phyloP scores from a whole-genome alignment of 345 rosid genomes.

The Nephelium lappaceum region DNA sequence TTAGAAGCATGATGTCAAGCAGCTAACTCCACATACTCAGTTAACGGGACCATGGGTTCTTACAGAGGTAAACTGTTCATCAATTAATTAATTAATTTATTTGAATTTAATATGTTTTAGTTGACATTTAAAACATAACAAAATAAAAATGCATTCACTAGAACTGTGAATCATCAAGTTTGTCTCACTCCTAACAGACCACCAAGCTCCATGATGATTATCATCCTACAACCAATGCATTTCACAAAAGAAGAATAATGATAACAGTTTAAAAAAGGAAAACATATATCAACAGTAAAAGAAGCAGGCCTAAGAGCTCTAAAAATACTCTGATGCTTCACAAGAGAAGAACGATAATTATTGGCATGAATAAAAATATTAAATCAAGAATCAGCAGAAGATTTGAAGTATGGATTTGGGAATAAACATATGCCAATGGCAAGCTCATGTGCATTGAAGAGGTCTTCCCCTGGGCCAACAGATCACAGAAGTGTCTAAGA shows the following conservation, averaged over 20 bases:
- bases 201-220: neutral
- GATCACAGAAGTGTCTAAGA: neutral
- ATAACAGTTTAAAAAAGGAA: neutral
- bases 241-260: neutral
- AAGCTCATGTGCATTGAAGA: neutral
- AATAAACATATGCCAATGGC: neutral
- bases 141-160: neutral
- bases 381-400: neutral
- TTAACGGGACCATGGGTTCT: neutral
- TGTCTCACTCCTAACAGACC: neutral
- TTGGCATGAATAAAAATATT: too few species aligned
- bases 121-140: neutral
- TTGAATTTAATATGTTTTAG: neutral
- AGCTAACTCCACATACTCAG: too few species aligned
- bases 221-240: neutral
- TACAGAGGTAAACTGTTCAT: neutral
- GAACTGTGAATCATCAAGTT: neutral
- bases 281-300: neutral
- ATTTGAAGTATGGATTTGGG: too few species aligned
- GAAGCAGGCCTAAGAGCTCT: neutral
- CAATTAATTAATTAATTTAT: too few species aligned
- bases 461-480: neutral
- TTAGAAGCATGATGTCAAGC: too few species aligned
- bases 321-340: neutral
- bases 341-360: neutral